Evolutionary conservation across 805 yeast genomes (phyloP), one percentile per base, ranked within the genome.

Genomic region (Pachysolen tannophilus): DNA sequence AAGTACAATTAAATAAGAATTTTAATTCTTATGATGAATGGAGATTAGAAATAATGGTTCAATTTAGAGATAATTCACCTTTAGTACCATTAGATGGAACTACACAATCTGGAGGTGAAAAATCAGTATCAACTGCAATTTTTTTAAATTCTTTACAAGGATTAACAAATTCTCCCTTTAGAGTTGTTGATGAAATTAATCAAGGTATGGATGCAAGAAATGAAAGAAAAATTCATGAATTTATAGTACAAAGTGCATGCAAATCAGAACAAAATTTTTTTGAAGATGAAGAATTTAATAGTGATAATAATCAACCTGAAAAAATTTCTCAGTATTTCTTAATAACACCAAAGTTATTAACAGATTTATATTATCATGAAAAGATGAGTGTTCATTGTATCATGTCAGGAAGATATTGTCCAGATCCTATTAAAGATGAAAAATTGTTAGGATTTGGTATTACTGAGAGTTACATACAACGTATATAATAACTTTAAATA

Each of bases 201-300:
- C 99, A 92, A 61, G 99, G 98, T 45, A 88, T 92, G 97, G 99
- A 92, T 60, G 82, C 94, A 9, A 74, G 74, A 41, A 92, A 92
- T 51, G 98, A 92, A 56, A 73, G 88, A 42, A 67, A 75, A 60
- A 88, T 92, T 3, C 96, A 90, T 53, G 72, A 74, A 42, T 74
- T 84, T 42, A 78, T 92, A 69, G 95, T 90, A 1, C 77, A 82
- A 37, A 78, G 82, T 31, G 90, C 97, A 0, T 84, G 95, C 51
- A 58, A 61, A 4, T 64, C 30, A 3, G 37, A 27, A 4, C 41
- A 47, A 2, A 44, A 52, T 1, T 30, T 20, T 8, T 13, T 5
- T 8, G 26, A 23, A 23, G 26, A 14, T 23, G 8, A 23, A 23
- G 26, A 5, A 14, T 23, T 8, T 5, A 11, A 11, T 8, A 27